These are phyloP conservation scores for Fonsecaea nubica DNA, from an alignment of 2,329 filamentous ascomycete genomes.

Conservation along the genomic window DNA sequence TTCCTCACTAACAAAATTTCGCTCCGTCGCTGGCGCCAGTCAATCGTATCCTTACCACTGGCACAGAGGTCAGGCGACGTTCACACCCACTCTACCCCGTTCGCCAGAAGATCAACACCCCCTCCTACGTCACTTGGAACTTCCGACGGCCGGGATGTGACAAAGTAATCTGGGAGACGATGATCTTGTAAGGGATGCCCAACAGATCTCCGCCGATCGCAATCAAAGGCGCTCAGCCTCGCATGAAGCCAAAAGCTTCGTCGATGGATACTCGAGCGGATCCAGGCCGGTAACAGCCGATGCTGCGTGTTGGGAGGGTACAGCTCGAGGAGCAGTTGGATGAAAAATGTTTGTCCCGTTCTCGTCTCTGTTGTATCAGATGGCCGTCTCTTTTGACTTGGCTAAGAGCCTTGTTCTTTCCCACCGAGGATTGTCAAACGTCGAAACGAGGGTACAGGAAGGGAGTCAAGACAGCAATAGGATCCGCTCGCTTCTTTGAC, in stretches of 20 bases:
- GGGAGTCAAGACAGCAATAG: not conserved
- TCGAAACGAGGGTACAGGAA: constrained; percentile 1
- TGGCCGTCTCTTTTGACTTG: constrained; percentile 22
- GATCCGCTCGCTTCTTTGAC: constrained; percentile 12
- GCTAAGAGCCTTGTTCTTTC: not conserved
- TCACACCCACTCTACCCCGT: constrained; percentile 2
- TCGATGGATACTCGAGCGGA: constrained; percentile 13
- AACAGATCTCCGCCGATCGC: constrained; percentile 34
- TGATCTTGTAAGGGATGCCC: constrained; percentile 23
- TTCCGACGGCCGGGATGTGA: constrained; percentile 12
- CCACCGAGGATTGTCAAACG: not conserved
- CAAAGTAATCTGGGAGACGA: constrained; percentile 19
- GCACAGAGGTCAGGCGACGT: constrained; percentile 1
- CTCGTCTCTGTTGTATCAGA: constrained; percentile 25
- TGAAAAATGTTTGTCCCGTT: constrained; percentile 1
- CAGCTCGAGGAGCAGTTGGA: not conserved
- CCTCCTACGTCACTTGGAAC: constrained; percentile 28
- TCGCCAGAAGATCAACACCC: constrained; percentile 21
- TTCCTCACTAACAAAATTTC: not conserved
- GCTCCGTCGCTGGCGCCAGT: not conserved
- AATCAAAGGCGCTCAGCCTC: constrained; percentile 32
- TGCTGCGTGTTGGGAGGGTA: not conserved
- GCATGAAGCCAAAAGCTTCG: constrained; percentile 14
- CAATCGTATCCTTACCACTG: constrained; percentile 2
- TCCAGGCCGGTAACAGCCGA: constrained; percentile 10